phyloP scores from a whole-genome alignment of 1,139 yeast species.

The Arxiozyma heterogenica region DNA sequence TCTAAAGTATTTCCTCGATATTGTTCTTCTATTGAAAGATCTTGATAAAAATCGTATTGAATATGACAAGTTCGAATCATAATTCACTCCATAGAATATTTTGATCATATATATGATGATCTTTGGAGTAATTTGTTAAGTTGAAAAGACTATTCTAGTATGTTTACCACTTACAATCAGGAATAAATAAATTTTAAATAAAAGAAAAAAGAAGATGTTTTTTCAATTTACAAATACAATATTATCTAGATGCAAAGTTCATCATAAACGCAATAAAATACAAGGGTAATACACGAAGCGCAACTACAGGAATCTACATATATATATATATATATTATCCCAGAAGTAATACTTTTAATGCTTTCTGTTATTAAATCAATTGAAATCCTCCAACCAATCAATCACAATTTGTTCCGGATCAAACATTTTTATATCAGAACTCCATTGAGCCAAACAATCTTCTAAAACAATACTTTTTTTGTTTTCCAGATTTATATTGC shows the following conservation, averaged over 20 bases:
- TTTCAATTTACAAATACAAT: neutral
- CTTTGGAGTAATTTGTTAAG: neutral
- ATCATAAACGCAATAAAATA: too few relatives aligned
- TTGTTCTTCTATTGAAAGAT: neutral
- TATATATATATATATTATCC: neutral
- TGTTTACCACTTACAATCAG: neutral
- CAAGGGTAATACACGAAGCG: neutral
- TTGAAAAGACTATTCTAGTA: neutral
- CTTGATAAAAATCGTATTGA: conserved; percentile 34
- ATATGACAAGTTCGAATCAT: conserved; percentile 21
- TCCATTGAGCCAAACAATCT: conserved; percentile 16
- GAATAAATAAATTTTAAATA: neutral
- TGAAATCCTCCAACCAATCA: conserved; percentile 19
- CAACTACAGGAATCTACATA: neutral
- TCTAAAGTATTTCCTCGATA: conserved; percentile 6
- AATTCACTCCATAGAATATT: neutral
- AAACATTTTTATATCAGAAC: conserved; percentile 6
- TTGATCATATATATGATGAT: neutral
- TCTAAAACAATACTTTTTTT: conserved; percentile 12
- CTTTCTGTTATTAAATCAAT: neutral
- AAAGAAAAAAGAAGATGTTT: neutral
- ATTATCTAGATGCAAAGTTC: too few relatives aligned
- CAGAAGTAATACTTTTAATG: neutral
- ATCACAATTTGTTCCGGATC: conserved; percentile 16
- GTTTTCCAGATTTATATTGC: conserved; percentile 10